Conservation (phyloP, 176 grass and related monocot genomes). For the Hyparrhenia diplandra region DNA sequence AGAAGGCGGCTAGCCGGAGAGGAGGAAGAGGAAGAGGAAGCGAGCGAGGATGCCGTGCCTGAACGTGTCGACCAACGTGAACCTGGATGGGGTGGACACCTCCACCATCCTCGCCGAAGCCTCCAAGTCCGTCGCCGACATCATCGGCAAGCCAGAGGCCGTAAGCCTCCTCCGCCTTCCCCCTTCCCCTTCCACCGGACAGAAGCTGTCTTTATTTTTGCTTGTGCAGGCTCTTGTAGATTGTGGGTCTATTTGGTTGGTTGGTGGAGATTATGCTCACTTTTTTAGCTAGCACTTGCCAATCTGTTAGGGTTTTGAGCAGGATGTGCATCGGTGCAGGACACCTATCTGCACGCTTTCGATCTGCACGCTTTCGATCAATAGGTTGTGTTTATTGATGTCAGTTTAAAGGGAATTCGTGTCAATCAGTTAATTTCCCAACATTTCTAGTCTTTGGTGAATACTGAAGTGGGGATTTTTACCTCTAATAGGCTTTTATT, state of each 20-base stretch:
- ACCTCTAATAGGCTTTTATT: background rate
- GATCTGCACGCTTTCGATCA: background rate
- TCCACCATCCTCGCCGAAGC: constrained; percentile 67
- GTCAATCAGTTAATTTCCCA: background rate
- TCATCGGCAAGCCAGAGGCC: constrained; percentile 89
- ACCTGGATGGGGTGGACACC: constrained; percentile 69
- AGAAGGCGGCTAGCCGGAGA: background rate
- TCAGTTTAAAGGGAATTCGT: too few species aligned
- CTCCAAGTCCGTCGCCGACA: constrained; percentile 51
- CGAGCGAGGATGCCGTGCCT: constrained; percentile 72
- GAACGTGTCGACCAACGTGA: constrained; percentile 83
- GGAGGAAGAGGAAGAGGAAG: background rate
- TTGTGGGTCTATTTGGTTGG: background rate
- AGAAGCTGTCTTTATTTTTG: too few species aligned
- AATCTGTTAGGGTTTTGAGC: background rate
- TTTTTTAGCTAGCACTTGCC: background rate
- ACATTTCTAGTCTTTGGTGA: background rate
- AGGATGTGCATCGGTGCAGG: too few species aligned
- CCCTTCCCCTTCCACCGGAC: too few species aligned
- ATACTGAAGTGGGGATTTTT: background rate
- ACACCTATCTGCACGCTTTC: too few species aligned
- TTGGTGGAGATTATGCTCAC: background rate
- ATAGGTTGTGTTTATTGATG: background rate
- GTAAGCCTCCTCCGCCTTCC: constrained; percentile 19
- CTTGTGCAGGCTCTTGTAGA: background rate